A percentile compares a stretch with the other conserved stretches of the same genome.
Conservation (phyloP, 2,329 filamentous ascomycete genomes). For the Calonectria montana region DNA sequence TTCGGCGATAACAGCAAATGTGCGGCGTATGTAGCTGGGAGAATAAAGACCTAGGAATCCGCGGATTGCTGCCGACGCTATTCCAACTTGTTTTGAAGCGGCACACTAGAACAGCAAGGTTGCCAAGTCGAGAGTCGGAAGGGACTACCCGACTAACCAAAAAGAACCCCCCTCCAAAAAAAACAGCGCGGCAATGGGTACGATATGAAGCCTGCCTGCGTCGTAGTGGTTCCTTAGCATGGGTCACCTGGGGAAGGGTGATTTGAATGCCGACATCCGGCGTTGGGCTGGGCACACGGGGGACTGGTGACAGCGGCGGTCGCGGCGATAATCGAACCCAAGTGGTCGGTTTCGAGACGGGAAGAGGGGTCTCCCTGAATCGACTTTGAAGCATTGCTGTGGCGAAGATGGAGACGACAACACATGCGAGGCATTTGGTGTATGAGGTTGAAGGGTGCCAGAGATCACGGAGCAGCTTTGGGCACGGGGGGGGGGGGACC, state of each 20-base stretch:
- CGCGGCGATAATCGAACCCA: background rate
- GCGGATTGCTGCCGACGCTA: background rate
- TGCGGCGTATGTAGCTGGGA: background rate
- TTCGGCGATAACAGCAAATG: background rate
- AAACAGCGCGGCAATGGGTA: background rate
- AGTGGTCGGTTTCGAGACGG: background rate
- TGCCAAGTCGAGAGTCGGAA: background rate
- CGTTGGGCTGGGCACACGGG: background rate
- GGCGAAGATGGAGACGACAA: background rate
- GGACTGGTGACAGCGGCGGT: background rate
- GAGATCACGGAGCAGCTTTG: background rate
- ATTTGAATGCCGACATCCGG: constrained; percentile 13
- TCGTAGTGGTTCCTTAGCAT: background rate
- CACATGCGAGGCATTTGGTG: background rate
- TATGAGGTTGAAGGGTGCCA: constrained; percentile 14
- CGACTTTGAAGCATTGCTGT: constrained; percentile 10
- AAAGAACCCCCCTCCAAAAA: too few species aligned
- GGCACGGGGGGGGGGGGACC: background rate
- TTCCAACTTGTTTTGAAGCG: background rate
- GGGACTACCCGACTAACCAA: constrained; percentile 9
- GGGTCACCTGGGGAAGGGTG: background rate
- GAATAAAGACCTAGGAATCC: background rate
- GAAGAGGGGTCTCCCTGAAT: background rate
- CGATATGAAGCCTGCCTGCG: background rate
- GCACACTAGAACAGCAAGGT: background rate